A percentile compares a stretch with the other conserved stretches of the same genome.
phyloP scores from a whole-genome alignment of 345 rosid genomes.

The Clausena lansium region DNA sequence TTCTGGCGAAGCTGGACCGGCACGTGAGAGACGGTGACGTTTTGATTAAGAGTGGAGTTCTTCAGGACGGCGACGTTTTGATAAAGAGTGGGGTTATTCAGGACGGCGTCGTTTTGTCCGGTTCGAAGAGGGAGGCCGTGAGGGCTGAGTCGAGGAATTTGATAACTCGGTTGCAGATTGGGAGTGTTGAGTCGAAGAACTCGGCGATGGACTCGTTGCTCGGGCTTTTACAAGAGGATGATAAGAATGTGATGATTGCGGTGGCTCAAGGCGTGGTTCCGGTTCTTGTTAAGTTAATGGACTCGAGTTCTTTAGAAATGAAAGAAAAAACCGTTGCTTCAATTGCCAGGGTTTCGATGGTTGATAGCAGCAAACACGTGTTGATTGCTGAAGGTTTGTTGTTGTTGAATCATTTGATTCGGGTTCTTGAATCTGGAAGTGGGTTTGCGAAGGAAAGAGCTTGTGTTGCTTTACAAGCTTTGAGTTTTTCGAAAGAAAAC shows the following conservation, averaged over 20 bases:
- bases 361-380: slow-evolving; percentile 78
- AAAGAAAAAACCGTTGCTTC: slow-evolving; percentile 77
- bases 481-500: slow-evolving; percentile 70
- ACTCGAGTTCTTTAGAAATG: slow-evolving; percentile 53
- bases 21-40: slow-evolving; percentile 63
- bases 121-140: slow-evolving; percentile 61
- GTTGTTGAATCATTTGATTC: slow-evolving; percentile 69
- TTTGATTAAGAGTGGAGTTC: slow-evolving; percentile 62
- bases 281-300: slow-evolving; percentile 63
- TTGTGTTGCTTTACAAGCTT: slow-evolving; percentile 72
- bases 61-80: slow-evolving; percentile 61
- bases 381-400: slow-evolving; percentile 72
- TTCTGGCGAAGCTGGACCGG: slow-evolving; percentile 63
- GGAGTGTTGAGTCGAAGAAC: slow-evolving; percentile 62
- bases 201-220: slow-evolving; percentile 70
- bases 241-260: slow-evolving; percentile 84
- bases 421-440: slow-evolving; percentile 83
- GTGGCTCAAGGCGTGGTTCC: slow-evolving; percentile 92
- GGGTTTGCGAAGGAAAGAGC: slow-evolving; percentile 84
- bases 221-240: slow-evolving; percentile 54
- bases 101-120: slow-evolving; percentile 31
- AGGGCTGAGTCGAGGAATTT: slow-evolving; percentile 66
- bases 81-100: slow-evolving; percentile 59
- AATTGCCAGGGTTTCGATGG: slow-evolving; percentile 63
- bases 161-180: slow-evolving; percentile 80